A percentile compares a stretch with the other conserved stretches of the same genome.
Evolutionary conservation across 805 yeast genomes (phyloP).

Genomic region (Pichia ethanolica): DNA sequence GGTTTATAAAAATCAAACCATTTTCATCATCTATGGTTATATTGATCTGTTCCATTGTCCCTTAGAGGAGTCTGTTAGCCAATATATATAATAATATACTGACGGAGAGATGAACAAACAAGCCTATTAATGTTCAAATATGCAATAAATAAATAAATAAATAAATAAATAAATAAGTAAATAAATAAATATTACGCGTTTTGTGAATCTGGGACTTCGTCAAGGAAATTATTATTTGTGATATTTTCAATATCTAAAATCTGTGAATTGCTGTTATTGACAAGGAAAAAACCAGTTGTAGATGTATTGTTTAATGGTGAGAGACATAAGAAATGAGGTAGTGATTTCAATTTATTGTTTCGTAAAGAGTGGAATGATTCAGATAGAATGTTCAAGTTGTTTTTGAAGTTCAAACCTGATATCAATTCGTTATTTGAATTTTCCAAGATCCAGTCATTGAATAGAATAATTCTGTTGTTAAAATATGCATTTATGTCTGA

Average conservation of each 20-base stretch:
- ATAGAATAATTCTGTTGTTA: conserved; percentile 24
- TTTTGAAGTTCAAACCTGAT: background rate
- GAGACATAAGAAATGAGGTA: conserved; percentile 18
- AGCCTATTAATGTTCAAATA: too few species aligned
- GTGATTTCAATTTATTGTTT: conserved; percentile 8
- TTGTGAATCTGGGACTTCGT: conserved; percentile 12
- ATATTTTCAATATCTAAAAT: conserved; percentile 10
- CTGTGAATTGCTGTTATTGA: conserved; percentile 8
- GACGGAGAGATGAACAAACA: too few species aligned
- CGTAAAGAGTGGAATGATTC: too few species aligned
- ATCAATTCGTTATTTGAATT: background rate
- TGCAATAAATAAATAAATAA: too few species aligned
- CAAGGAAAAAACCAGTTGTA: conserved; percentile 7
- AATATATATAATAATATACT: too few species aligned
- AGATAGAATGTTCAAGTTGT: too few species aligned
- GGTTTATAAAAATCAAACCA: conserved; percentile 31
- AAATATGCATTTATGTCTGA: conserved; percentile 22
- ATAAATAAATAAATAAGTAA: background rate
- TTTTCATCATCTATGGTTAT: background rate
- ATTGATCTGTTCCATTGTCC: too few species aligned
- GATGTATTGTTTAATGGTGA: too few species aligned
- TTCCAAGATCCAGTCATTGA: conserved; percentile 25
- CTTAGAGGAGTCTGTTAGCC: too few species aligned
- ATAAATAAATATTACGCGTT: background rate
- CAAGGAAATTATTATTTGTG: background rate